Evolutionary conservation across 2,329 filamentous ascomycete genomes (phyloP).

Genomic region (Biscogniauxia sp.): DNA sequence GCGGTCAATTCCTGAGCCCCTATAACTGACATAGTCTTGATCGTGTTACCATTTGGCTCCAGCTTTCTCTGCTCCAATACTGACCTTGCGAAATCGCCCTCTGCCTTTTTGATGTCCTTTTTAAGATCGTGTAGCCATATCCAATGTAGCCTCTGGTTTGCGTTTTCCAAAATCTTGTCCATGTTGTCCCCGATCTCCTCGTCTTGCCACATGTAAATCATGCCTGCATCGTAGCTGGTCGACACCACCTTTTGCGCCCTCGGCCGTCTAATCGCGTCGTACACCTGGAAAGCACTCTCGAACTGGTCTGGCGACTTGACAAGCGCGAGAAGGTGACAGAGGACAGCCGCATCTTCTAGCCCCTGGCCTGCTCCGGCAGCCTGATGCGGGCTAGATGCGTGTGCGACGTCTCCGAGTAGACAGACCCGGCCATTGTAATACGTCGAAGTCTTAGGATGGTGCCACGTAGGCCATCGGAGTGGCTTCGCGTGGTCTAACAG

Average conservation of each 20-base stretch:
- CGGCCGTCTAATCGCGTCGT: constrained; percentile 30
- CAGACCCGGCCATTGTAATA: constrained; percentile 24
- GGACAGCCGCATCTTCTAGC: constrained; percentile 27
- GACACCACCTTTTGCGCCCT: constrained; percentile 31
- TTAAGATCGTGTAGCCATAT: constrained; percentile 33
- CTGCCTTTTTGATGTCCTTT: constrained; percentile 25
- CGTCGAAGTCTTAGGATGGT: constrained; percentile 25
- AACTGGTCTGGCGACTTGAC: constrained; percentile 18
- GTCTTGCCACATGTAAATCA: constrained; percentile 28
- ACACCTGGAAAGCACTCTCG: constrained; percentile 25
- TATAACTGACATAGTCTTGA: constrained; percentile 3
- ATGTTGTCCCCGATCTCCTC: constrained; percentile 29
- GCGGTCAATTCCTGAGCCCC: background rate
- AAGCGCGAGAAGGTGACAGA: constrained; percentile 23
- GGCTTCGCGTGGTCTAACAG: constrained; percentile 26
- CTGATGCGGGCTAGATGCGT: constrained; percentile 26
- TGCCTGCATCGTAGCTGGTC: constrained; percentile 31
- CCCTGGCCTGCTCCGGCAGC: constrained; percentile 29
- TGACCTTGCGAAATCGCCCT: constrained; percentile 17
- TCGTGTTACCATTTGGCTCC: constrained; percentile 5
- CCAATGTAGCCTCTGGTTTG: constrained; percentile 31
- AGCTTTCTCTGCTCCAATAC: constrained; percentile 5
- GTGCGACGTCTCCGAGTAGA: constrained; percentile 28
- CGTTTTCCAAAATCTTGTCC: constrained; percentile 30
- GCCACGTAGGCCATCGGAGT: constrained; percentile 26